These are phyloP conservation scores for Cercospora berteroae DNA, from an alignment of 2,329 filamentous ascomycete genomes.

Conservation along the genomic window DNA sequence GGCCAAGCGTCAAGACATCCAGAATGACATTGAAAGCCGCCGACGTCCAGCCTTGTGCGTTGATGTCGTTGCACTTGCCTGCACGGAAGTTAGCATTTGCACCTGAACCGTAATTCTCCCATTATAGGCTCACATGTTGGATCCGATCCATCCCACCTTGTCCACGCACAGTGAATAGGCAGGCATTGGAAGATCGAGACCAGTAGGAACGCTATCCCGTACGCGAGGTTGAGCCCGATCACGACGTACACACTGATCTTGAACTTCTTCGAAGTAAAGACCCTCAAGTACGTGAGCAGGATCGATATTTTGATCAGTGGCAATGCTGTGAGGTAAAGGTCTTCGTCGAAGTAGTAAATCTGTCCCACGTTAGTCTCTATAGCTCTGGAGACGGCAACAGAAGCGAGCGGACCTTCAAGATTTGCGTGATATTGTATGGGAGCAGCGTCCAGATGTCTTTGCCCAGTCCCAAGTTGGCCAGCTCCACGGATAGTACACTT, in stretches of 20 bases:
- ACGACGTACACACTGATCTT: constrained; percentile 12
- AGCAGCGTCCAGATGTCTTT: constrained; percentile 29
- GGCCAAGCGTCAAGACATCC: constrained; percentile 24
- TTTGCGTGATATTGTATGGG: constrained; percentile 20
- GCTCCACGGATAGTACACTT: constrained; percentile 8
- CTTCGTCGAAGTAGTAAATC: constrained; percentile 23
- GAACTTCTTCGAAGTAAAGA: constrained; percentile 26
- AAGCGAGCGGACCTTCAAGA: constrained; percentile 5
- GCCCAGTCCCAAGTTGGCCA: constrained; percentile 26
- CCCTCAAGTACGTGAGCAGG: constrained; percentile 21
- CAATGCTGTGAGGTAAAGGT: constrained; percentile 20
- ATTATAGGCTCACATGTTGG: constrained; percentile 5
- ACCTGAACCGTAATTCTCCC: neutral
- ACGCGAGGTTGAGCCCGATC: constrained; percentile 21
- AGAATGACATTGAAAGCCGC: constrained; percentile 24
- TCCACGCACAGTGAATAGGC: constrained; percentile 20
- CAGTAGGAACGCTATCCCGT: constrained; percentile 20
- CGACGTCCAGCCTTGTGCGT: constrained; percentile 24
- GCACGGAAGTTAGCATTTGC: neutral
- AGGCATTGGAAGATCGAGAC: constrained; percentile 25
- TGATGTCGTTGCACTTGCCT: constrained; percentile 23
- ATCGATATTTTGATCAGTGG: constrained; percentile 25
- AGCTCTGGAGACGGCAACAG: neutral
- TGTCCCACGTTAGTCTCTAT: neutral
- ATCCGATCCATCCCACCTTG: constrained; percentile 18